Evolutionary conservation across 2,329 filamentous ascomycete species (phyloP), one percentile per base, ranked within the genome.

Genomic region (Dactylellina haptotyla): DNA sequence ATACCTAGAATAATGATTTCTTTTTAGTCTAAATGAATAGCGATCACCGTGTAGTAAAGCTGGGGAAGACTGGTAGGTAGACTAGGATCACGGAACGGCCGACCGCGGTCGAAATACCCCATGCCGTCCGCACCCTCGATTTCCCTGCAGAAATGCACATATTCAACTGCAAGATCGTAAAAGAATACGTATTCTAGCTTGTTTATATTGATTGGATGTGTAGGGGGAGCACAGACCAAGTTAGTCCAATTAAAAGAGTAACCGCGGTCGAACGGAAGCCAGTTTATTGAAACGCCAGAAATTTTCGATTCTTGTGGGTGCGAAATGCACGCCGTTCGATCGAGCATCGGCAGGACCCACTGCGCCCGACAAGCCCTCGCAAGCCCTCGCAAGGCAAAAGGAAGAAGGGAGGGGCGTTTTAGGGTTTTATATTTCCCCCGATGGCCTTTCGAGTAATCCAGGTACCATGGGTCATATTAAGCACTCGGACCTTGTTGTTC

Each of bases 401-500:
- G 3, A 20, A 14, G 18, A 26, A 50, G 23, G 28, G 6, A 18
- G 3, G 23, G 48, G 48, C 48, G 48, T 48, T 65, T 56, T 65
- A 56, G 57, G 18, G 50, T 48, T 56, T 65, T 48, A 65, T 65
- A 12, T 32, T 34, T 65, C 28, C 45, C 14, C 8, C 23, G 4
- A 20, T 30, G 4, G 20, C 6, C 14, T 34, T 34, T 34, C 32
- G 34, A 9, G 32, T 34, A 34, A 63, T 63, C 30, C 30, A 58
- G 51, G 20, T 58, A 59, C 63, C 63, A 51, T 67, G 53, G 63
- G 46, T 58, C 43, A 28, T 51, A 9, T 18, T 53, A 16, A 18
- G 18, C 46, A 32, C 50, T 69, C 64, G 64, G 64, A 48, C 54
- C n/a, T 20, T 61, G 20, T 69, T 43, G 46, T 69, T 48, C 64